Evolutionary conservation across 768 basidiomycete species (phyloP).

Genomic region (Boletus vinaceobasis): DNA sequence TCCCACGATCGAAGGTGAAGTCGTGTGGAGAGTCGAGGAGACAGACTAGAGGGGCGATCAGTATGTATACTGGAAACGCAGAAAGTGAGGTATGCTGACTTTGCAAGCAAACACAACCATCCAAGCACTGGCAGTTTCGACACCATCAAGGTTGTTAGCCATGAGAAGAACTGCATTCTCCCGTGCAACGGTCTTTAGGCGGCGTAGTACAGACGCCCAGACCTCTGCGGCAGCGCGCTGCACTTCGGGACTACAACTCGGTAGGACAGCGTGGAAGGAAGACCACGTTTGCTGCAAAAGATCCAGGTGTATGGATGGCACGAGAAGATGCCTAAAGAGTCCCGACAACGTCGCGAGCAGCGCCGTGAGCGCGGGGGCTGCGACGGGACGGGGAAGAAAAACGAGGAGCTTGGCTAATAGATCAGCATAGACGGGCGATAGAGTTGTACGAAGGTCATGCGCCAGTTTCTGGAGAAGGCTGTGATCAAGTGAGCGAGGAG

Average conservation of each 20-base stretch:
- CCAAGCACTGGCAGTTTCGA: constrained; percentile 71
- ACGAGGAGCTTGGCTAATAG: constrained; percentile 54
- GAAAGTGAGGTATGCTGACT: constrained; percentile 35
- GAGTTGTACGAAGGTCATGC: constrained; percentile 76
- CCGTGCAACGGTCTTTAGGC: constrained; percentile 60
- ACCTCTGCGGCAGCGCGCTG: constrained; percentile 81
- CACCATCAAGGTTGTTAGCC: constrained; percentile 43
- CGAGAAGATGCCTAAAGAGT: constrained; percentile 69
- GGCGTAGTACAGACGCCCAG: constrained; percentile 76
- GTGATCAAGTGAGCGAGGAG: constrained; percentile 9
- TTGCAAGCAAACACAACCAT: constrained; percentile 76
- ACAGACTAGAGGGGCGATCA: constrained; percentile 52
- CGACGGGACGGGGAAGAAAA: constrained; percentile 56
- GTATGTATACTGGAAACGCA: not conserved
- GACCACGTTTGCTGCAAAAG: constrained; percentile 62
- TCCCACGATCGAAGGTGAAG: constrained; percentile 57
- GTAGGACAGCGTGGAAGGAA: constrained; percentile 46
- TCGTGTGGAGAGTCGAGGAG: constrained; percentile 77
- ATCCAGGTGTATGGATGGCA: constrained; percentile 54
- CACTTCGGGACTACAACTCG: constrained; percentile 64
- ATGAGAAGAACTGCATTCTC: constrained; percentile 57
- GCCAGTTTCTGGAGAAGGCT: constrained; percentile 77
- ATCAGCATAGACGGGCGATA: constrained; percentile 58
- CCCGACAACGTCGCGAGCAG: constrained; percentile 67
- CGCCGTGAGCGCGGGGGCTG: constrained; percentile 55